Evolutionary conservation across 768 basidiomycete genomes (phyloP), one percentile per base, ranked within the genome.

Genomic region (Saitozyma podzolica): DNA sequence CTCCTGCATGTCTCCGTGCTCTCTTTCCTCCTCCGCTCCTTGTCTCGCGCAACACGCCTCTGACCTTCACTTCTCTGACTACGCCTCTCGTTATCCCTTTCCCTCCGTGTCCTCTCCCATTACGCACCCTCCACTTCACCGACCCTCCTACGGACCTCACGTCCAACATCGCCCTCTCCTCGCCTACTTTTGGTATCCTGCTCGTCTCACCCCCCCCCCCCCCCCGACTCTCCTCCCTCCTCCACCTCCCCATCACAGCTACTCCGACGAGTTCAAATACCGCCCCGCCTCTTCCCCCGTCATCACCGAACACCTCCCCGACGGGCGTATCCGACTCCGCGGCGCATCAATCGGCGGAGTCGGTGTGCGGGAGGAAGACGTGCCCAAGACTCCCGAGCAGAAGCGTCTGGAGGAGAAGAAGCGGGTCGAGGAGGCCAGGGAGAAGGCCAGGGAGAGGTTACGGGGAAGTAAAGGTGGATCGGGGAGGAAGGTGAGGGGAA

Each of bases 231-330:
- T 39, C 17, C 52, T 41, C 39, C 29, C 19, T 4, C 58, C 51
- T 51, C 40, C 58, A 29, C 43, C 47, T n/a, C 5, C 17, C 11
- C 52, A 49, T 20, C 16, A 47, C 58, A 92, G 91, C 65, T 93
- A 92, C 74, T 91, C 89, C 11, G 87, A 88, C 64, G 87, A 91
- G 70, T 85, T 84, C 81, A 90, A 87, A 78, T 92, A 84, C 75
- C 83, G 91, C 20, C 91, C 91, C 0, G 91, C 91, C 10, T 90
- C 91, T 7, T 91, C 89, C 63, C 90, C 91, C 10, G 81, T 92
- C 49, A 84, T 92, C 67, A 91, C 89, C 0, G 89, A 92, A 73
- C 83, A 81, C 17, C 80, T 92, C 64, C 85, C 85, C 65, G 89
- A 90, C 65, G 90, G 90, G 0, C 83, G 85, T 5, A 78, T 85